phyloP scores from a whole-genome alignment of 2,329 filamentous ascomycete species.

The Alternaria metachromatica region DNA sequence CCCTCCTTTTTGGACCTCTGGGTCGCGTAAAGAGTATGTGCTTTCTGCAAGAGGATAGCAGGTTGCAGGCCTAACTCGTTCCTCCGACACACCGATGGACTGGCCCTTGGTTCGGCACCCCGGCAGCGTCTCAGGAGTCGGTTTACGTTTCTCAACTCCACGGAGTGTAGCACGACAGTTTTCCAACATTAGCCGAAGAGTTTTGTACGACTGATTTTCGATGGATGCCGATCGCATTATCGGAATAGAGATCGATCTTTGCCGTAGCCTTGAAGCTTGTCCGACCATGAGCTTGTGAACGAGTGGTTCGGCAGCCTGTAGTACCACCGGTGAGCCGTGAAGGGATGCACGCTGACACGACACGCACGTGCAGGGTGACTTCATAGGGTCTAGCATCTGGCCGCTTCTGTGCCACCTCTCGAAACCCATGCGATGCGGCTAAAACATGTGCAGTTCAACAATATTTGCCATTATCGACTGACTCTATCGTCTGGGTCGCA shows the following conservation, averaged over 20 bases:
- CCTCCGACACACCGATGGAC: constrained; percentile 6
- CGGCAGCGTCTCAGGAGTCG: constrained; percentile 2
- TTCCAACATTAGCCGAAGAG: constrained; percentile 1
- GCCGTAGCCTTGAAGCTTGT: constrained; percentile 4
- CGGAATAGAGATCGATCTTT: constrained; percentile 5
- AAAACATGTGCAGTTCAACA: constrained; percentile 25
- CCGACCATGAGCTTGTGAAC: constrained; percentile 1
- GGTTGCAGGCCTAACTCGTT: neutral
- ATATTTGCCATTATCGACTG: constrained; percentile 4
- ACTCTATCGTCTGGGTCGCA: neutral
- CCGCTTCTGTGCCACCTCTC: neutral
- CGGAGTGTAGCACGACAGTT: neutral
- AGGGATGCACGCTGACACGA: constrained; percentile 19
- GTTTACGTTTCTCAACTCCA: constrained; percentile 3
- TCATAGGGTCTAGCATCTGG: constrained; percentile 2
- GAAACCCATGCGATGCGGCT: constrained; percentile 16
- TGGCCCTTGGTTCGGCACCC: constrained; percentile 8
- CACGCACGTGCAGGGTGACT: constrained; percentile 15
- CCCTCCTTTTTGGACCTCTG: neutral
- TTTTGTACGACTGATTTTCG: neutral
- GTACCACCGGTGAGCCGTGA: constrained; percentile 17
- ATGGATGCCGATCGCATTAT: constrained; percentile 5
- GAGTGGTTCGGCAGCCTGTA: constrained; percentile 1
- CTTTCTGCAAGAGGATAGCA: constrained; percentile 1
- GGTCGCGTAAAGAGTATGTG: neutral